Evolutionary conservation across 2,329 filamentous ascomycete genomes (phyloP), one percentile per base, ranked within the genome.

Genomic region (Fulvia fulva): DNA sequence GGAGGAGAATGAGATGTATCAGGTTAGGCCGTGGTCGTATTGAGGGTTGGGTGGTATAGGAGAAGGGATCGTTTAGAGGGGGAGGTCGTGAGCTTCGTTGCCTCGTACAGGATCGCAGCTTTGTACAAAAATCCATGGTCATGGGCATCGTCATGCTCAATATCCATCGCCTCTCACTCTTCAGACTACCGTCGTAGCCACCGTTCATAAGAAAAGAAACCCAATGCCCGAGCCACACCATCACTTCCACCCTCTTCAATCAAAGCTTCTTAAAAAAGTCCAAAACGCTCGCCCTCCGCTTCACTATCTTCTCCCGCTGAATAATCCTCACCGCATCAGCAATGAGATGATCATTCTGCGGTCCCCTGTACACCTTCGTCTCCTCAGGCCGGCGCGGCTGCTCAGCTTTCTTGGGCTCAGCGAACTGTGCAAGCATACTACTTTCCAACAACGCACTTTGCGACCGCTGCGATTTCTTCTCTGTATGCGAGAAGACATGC

Each of bases 1-100:
- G 30, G 76, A 78, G 70, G 70, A 75, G 66, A 74, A 72, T 59
- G 68, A 68, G 64, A 54, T 55, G 55, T 75, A 66, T 56, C 63
- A 59, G 25, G 62, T 74, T 2, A 61, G 75, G 50, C 69, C 74
- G 12, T 77, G 73, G 62, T 74, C 71, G 37, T 70, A 74, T 57
- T 76, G 66, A 53, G 43, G 25, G 19, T 19, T 7, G 37, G n/a
- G 16, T 5, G 7, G 37, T 41, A 7, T 19, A n/a, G 37, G 1
- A 41, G n/a, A n/a, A n/a, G 3, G 14, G 14, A 6, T n/a, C 14
- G 37, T 19, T n/a, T n/a, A n/a, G n/a, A n/a, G n/a, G n/a, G n/a
- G 8, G 37, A 16, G 5, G 8, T 19, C 37, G 16, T 41, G 14
- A n/a, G 16, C 14, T 8, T 41, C 37, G 37, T 41, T 19, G 2